A percentile compares a stretch with the other conserved stretches of the same genome.
Evolutionary conservation across 176 grass and related monocot genomes (phyloP).

Genomic region (Tillandsia leiboldiana): DNA sequence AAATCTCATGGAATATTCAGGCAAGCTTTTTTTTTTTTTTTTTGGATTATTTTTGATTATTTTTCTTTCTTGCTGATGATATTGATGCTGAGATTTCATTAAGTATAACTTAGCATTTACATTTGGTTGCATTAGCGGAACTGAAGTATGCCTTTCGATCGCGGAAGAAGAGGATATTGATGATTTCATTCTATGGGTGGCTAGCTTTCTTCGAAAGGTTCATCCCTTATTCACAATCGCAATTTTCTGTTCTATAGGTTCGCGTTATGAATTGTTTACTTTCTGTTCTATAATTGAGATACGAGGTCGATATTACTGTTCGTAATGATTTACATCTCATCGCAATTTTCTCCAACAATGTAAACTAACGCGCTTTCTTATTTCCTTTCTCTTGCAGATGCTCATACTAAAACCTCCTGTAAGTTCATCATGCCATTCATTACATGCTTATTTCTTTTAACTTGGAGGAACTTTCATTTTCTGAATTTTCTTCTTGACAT

Average conservation of each 20-base stretch:
- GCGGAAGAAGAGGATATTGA: conserved; percentile 38
- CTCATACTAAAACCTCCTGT: conserved; percentile 33
- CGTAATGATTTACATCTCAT: background rate
- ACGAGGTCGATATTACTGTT: background rate
- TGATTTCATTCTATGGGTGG: conserved; percentile 44
- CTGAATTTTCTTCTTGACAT: background rate
- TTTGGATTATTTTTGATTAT: background rate
- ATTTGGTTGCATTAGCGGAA: conserved; percentile 35
- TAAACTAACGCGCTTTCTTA: conserved; percentile 7
- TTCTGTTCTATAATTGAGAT: background rate
- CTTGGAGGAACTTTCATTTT: background rate
- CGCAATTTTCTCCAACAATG: conserved; percentile 2
- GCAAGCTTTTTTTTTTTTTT: conserved; percentile 23
- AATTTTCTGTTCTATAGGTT: too few relatives aligned
- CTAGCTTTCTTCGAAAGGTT: conserved; percentile 45
- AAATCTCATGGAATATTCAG: conserved; percentile 57
- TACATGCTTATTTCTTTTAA: background rate
- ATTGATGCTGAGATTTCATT: background rate
- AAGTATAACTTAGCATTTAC: background rate
- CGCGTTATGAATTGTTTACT: too few relatives aligned
- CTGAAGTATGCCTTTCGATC: conserved; percentile 51
- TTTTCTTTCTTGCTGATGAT: too few relatives aligned
- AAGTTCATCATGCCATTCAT: conserved; percentile 16
- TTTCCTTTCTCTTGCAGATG: conserved; percentile 45
- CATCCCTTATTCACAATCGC: background rate